Percentiles rank a stretch among this genome's conserved stretches.
Conservation (phyloP, 2,329 filamentous ascomycete species). For the Xylariomycetidae sp. region DNA sequence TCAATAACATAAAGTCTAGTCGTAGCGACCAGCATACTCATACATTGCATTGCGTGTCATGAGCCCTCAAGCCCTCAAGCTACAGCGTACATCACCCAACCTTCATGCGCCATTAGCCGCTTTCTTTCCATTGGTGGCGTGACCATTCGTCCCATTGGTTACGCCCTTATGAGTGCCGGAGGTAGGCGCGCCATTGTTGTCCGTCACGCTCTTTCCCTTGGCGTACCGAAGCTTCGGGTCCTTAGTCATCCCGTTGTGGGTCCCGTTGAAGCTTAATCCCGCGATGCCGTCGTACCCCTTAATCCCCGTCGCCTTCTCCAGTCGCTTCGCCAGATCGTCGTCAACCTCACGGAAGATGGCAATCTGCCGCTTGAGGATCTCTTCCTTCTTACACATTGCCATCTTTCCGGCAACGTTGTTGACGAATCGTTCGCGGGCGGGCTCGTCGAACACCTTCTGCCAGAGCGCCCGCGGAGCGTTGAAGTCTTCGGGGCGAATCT, state of each 20-base stretch:
- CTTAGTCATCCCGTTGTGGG: conserved; percentile 56
- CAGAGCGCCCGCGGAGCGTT: conserved; percentile 51
- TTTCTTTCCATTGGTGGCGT: background rate
- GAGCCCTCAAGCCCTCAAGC: too few species aligned
- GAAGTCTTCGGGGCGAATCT: conserved; percentile 35
- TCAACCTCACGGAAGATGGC: conserved; percentile 61
- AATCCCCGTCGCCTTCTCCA: conserved; percentile 60
- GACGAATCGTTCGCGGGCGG: conserved; percentile 53
- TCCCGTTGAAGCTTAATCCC: conserved; percentile 53
- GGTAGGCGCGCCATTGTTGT: conserved; percentile 45
- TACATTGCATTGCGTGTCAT: too few species aligned
- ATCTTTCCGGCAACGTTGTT: conserved; percentile 59
- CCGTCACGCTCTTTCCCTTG: conserved; percentile 30
- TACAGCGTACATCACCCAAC: too few species aligned
- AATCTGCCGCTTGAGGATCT: conserved; percentile 61
- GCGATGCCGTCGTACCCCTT: conserved; percentile 56
- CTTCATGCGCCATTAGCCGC: too few species aligned
- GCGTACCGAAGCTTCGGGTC: conserved; percentile 40
- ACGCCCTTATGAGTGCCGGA: conserved; percentile 34
- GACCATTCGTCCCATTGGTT: conserved; percentile 6
- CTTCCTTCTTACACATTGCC: conserved; percentile 50
- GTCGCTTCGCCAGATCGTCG: conserved; percentile 49
- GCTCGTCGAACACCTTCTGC: conserved; percentile 58
- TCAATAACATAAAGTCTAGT: too few species aligned
- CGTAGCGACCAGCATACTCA: too few species aligned